A percentile compares a stretch with the other conserved stretches of the same genome.
These are phyloP conservation scores for Violaceomyces palustris DNA, from an alignment of 1,284 basidiomycete species.

Conservation along the genomic window DNA sequence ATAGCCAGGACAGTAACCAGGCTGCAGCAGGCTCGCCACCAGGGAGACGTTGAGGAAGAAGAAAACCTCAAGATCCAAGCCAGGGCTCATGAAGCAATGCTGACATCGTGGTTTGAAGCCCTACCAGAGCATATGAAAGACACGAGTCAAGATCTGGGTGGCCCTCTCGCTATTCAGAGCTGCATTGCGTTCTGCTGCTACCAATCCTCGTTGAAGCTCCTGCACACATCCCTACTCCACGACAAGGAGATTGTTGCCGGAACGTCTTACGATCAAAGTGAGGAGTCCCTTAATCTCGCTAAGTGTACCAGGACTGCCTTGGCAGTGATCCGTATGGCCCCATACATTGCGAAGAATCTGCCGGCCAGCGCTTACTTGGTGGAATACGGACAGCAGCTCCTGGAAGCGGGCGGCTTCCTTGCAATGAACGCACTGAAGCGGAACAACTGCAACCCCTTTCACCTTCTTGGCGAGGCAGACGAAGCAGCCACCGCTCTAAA, in stretches of 20 bases:
- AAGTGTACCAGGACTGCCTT: constrained; percentile 5
- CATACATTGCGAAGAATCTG: too few species aligned
- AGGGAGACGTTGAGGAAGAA: background rate
- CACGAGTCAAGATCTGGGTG: background rate
- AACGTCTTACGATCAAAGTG: too few species aligned
- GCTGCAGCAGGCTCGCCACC: background rate
- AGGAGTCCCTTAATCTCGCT: too few species aligned
- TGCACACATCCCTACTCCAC: too few species aligned
- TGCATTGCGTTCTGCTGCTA: background rate
- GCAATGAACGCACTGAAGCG: background rate
- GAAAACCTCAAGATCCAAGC: background rate
- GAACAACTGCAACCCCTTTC: background rate
- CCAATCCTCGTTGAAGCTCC: too few species aligned
- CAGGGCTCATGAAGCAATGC: background rate
- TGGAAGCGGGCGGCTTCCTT: constrained; percentile 3
- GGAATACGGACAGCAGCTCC: constrained; percentile 2
- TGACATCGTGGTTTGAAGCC: constrained; percentile 1
- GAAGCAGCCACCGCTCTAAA: constrained; percentile 1
- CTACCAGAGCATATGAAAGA: constrained; percentile 1
- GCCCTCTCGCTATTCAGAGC: constrained; percentile 1
- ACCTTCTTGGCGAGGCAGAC: constrained; percentile 4
- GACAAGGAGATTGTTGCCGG: too few species aligned
- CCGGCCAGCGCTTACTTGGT: constrained; percentile 2
- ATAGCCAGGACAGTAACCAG: background rate
- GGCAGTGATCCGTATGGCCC: too few species aligned